Conservation (phyloP, 371 early-diverging fungal genomes). For the Phascolomyces articulosus region DNA sequence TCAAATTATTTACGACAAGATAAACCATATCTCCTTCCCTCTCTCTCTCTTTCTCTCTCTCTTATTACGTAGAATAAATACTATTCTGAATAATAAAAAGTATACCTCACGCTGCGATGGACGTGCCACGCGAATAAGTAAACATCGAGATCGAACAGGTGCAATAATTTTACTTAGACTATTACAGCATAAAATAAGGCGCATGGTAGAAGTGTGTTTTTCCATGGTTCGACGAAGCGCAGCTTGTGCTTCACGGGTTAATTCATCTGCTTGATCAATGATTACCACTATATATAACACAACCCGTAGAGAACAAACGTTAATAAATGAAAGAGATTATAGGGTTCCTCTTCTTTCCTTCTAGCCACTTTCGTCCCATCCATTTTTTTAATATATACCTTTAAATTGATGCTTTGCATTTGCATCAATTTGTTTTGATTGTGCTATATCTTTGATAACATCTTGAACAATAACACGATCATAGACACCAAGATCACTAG, state of each 20-base stretch:
- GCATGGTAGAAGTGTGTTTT: constrained; percentile 93
- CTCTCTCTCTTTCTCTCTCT: too few species aligned
- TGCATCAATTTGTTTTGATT: constrained; percentile 94
- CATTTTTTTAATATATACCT: constrained; percentile 43
- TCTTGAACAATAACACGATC: constrained; percentile 98
- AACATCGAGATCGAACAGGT: constrained; percentile 96
- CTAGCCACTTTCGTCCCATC: background rate
- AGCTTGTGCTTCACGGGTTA: constrained; percentile 96
- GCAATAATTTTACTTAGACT: constrained; percentile 92
- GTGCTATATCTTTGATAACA: constrained; percentile 97
- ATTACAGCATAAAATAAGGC: constrained; percentile 94
- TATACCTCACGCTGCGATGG: constrained; percentile 75
- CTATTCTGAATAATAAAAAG: background rate
- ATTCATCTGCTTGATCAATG: constrained; percentile 95
- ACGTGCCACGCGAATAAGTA: constrained; percentile 89
- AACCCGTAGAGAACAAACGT: too few species aligned
- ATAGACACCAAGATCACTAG: constrained; percentile 89
- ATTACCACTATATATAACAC: constrained; percentile 87
- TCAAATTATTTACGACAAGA: background rate
- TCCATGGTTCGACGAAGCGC: constrained; percentile 99
- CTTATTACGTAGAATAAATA: too few species aligned
- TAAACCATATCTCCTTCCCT: background rate
- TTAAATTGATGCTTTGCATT: constrained; percentile 85
- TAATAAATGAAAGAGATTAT: background rate
- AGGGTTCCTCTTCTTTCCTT: background rate